A percentile compares a stretch with the other conserved stretches of the same genome.
These are phyloP conservation scores for Huntiella decipiens DNA, from an alignment of 2,329 filamentous ascomycete species.

Conservation along the genomic window DNA sequence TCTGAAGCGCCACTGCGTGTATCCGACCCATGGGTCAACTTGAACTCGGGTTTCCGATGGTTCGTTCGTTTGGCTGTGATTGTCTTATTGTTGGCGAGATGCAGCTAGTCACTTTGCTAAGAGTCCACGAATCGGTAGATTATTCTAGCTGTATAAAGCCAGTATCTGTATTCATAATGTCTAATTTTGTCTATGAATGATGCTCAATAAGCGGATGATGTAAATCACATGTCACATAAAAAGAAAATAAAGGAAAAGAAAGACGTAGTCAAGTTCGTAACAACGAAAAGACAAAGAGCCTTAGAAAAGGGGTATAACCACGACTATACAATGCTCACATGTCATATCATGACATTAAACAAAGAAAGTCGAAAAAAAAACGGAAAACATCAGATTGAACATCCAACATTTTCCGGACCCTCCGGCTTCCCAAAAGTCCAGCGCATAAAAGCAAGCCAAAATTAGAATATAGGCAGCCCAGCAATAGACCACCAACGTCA, in stretches of 20 bases:
- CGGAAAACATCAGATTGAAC: too few relatives aligned
- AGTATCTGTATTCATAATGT: not conserved
- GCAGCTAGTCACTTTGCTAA: not conserved
- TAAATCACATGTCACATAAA: not conserved
- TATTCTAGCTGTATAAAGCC: not conserved
- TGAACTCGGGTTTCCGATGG: too few relatives aligned
- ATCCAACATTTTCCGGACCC: too few relatives aligned
- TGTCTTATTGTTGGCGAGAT: not conserved
- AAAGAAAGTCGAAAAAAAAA: not conserved
- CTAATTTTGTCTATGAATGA: too few relatives aligned
- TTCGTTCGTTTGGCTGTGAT: not conserved
- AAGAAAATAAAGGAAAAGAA: conserved; percentile 1
- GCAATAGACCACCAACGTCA: not conserved
- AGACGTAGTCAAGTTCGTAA: not conserved
- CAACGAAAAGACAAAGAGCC: not conserved
- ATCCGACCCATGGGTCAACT: too few relatives aligned
- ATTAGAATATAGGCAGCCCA: not conserved
- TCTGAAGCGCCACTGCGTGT: not conserved
- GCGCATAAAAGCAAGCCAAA: not conserved
- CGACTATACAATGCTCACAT: not conserved
- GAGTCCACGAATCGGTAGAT: not conserved
- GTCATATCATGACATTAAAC: not conserved
- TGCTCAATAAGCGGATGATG: not conserved
- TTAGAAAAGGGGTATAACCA: not conserved
- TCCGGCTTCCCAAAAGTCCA: not conserved